These are phyloP conservation scores for Fraxinus platypoda DNA, from an alignment of 305 asterid genomes.

Conservation along the genomic window DNA sequence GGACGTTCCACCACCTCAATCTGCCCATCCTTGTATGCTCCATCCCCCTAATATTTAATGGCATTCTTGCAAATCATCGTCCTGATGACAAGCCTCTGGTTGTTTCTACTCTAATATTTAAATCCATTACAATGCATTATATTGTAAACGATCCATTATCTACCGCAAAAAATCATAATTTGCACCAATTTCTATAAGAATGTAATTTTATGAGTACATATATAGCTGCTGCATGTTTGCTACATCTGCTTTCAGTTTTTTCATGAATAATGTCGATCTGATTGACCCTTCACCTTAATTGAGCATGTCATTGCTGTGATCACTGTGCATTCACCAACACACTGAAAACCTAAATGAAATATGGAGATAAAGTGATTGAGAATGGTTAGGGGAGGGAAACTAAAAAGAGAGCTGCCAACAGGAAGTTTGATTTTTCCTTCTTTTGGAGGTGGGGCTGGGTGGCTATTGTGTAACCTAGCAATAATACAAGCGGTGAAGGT, in stretches of 20 bases:
- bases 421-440: neutral
- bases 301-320: neutral
- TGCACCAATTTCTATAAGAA: neutral
- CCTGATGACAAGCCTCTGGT: neutral
- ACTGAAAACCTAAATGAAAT: neutral
- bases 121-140: neutral
- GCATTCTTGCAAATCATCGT: neutral
- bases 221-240: neutral
- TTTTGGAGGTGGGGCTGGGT: neutral
- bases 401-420: neutral
- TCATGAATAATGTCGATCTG: neutral
- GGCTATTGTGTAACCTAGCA: neutral
- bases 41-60: neutral
- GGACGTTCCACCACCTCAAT: neutral
- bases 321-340: neutral
- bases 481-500: neutral
- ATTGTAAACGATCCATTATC: neutral
- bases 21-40: neutral
- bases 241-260: neutral
- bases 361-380: neutral
- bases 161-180: neutral
- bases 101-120: neutral
- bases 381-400: neutral
- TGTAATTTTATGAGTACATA: neutral
- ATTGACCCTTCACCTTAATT: slow-evolving; percentile 1